A percentile compares a stretch with the other conserved stretches of the same genome.
Conservation (phyloP, 306 rosid genomes). For the Crotalaria pallida region DNA sequence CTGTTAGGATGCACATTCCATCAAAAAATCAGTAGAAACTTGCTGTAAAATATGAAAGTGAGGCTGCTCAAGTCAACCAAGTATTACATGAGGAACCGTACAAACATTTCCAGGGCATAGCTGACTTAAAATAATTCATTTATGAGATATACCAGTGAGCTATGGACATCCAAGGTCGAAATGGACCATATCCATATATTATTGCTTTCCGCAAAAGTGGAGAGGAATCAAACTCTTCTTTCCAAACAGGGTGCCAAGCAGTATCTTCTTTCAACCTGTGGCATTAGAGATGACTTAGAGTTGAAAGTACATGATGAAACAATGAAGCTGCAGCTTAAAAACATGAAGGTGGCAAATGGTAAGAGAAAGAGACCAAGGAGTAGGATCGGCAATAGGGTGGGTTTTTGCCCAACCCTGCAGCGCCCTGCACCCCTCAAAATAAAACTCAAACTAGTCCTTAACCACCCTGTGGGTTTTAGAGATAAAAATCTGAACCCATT, state of each 20-base stretch:
- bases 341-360: neutral
- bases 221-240: slow-evolving; percentile 71
- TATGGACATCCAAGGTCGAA: slow-evolving; percentile 92
- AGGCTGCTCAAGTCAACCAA: slow-evolving; percentile 14
- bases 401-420: too few relatives aligned
- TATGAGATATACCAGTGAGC: slow-evolving; percentile 66
- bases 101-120: neutral
- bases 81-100: slow-evolving; percentile 2
- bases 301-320: slow-evolving; percentile 8
- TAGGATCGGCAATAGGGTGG: neutral
- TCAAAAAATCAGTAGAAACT: slow-evolving; percentile 1
- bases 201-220: slow-evolving; percentile 71
- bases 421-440: neutral
- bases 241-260: slow-evolving; percentile 88
- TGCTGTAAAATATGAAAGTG: slow-evolving; percentile 7
- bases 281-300: slow-evolving; percentile 9
- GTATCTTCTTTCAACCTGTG: slow-evolving; percentile 84
- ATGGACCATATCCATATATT: slow-evolving; percentile 75
- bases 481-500: neutral
- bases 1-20: slow-evolving; percentile 34
- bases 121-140: neutral
- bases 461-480: neutral
- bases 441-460: neutral
- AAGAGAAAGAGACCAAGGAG: neutral
- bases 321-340: slow-evolving; percentile 1